These are phyloP conservation scores for Sphagnum tenellum DNA, from an alignment of 225 moss, liverwort and hornwort genomes.

Conservation along the genomic window DNA sequence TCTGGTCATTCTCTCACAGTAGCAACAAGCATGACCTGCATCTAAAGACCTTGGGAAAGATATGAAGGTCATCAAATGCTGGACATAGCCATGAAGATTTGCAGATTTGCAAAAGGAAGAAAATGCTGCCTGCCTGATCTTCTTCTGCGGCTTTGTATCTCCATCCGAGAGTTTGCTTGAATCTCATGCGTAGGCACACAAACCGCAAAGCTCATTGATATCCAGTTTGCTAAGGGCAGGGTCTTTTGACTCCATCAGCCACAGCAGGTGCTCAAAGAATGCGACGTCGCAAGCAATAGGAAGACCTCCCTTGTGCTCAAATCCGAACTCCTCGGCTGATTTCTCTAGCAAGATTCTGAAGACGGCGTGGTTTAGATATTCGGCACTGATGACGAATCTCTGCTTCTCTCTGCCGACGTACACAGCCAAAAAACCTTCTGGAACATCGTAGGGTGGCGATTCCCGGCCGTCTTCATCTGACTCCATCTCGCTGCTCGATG, in stretches of 20 bases:
- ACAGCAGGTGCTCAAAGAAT: constrained; percentile 69
- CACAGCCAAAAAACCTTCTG: constrained; percentile 75
- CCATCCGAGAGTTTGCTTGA: too few species aligned
- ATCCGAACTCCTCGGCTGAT: constrained; percentile 79
- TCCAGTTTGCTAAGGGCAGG: constrained; percentile 17
- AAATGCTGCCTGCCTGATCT: too few species aligned
- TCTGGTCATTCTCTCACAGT: too few species aligned
- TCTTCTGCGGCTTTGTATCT: too few species aligned
- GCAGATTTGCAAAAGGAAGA: too few species aligned
- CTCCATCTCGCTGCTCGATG: background rate
- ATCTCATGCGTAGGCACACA: constrained; percentile 16
- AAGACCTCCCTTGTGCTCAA: constrained; percentile 68
- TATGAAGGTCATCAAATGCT: too few species aligned
- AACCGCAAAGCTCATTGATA: constrained; percentile 27
- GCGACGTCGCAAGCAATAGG: constrained; percentile 66
- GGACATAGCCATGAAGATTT: too few species aligned
- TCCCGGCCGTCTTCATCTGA: constrained; percentile 13
- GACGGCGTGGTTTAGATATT: constrained; percentile 54
- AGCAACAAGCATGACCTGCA: too few species aligned
- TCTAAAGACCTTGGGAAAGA: too few species aligned
- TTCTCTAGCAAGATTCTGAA: constrained; percentile 70
- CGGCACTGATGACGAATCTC: constrained; percentile 72
- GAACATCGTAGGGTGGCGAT: constrained; percentile 44
- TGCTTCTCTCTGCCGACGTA: constrained; percentile 68
- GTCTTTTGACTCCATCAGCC: constrained; percentile 54